Conservation (phyloP, 2,329 filamentous ascomycete species). For the Didymella pomorum region DNA sequence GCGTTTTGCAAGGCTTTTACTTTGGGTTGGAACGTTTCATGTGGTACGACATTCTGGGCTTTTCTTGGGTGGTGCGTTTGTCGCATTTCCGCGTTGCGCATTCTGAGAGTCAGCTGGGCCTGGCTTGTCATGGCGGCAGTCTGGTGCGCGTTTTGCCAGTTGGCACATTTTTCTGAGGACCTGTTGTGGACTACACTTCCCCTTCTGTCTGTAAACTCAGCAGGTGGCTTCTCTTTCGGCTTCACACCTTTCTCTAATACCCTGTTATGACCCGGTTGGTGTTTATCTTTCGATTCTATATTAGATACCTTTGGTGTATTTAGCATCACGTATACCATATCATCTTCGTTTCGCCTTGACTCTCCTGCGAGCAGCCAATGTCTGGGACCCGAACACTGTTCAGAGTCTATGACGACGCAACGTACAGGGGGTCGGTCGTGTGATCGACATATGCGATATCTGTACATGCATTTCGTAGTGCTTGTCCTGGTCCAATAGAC, state of each 20-base stretch:
- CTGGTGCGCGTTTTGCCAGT: neutral
- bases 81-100: conserved; percentile 2
- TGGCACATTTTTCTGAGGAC: no score
- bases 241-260: conserved; percentile 11
- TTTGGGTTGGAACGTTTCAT: conserved; percentile 6
- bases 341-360: neutral
- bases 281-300: neutral
- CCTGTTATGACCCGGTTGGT: conserved; percentile 4
- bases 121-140: conserved; percentile 10
- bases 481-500: no score
- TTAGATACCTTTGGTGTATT: conserved; percentile 7
- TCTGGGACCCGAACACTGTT: no score
- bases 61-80: neutral
- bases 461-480: no score
- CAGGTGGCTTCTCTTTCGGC: neutral
- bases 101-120: conserved; percentile 11
- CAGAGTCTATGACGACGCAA: no score
- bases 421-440: no score
- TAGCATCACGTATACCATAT: conserved; percentile 5
- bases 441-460: no score
- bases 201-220: no score
- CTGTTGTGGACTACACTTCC: neutral
- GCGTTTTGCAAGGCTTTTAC: conserved; percentile 8
- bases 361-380: no score
- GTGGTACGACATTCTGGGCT: conserved; percentile 10